Conservation (phyloP, 768 basidiomycete species). For the Xerocomus spinulosus region DNA sequence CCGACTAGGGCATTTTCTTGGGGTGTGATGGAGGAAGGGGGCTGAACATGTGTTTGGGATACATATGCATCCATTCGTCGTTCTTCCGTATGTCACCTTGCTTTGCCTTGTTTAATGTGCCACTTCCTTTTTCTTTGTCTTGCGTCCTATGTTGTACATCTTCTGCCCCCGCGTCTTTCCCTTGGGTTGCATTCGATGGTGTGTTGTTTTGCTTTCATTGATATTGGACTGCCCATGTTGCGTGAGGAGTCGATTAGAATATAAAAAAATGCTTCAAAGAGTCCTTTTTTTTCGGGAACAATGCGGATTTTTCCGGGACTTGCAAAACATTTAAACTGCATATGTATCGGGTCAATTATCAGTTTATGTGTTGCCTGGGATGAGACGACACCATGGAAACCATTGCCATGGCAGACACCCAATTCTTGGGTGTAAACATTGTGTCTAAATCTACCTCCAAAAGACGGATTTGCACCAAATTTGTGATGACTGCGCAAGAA, state of each 20-base stretch:
- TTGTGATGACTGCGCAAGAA: not conserved
- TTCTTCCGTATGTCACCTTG: conserved; percentile 13
- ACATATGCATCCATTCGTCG: conserved; percentile 9
- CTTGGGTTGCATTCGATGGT: conserved; percentile 11
- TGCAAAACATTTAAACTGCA: too few species aligned
- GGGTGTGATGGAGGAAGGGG: conserved; percentile 1
- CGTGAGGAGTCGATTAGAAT: conserved; percentile 24
- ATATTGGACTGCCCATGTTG: conserved; percentile 19
- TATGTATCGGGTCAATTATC: too few species aligned
- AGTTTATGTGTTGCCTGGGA: not conserved
- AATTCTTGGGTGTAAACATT: too few species aligned
- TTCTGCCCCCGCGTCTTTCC: conserved; percentile 4
- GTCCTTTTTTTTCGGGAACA: too few species aligned
- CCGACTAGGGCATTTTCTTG: conserved; percentile 1
- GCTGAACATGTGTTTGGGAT: conserved; percentile 9
- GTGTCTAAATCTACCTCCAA: not conserved
- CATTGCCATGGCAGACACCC: conserved; percentile 2
- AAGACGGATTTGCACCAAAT: conserved; percentile 7
- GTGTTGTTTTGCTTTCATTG: conserved; percentile 4
- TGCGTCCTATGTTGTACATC: conserved; percentile 14
- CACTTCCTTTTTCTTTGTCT: conserved; percentile 2
- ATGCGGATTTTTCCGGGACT: too few species aligned
- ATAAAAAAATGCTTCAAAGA: conserved; percentile 2
- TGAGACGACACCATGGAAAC: not conserved
- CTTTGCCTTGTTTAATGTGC: conserved; percentile 8